phyloP scores from a whole-genome alignment of 2,329 filamentous ascomycete genomes.

The Shiraia sp. region DNA sequence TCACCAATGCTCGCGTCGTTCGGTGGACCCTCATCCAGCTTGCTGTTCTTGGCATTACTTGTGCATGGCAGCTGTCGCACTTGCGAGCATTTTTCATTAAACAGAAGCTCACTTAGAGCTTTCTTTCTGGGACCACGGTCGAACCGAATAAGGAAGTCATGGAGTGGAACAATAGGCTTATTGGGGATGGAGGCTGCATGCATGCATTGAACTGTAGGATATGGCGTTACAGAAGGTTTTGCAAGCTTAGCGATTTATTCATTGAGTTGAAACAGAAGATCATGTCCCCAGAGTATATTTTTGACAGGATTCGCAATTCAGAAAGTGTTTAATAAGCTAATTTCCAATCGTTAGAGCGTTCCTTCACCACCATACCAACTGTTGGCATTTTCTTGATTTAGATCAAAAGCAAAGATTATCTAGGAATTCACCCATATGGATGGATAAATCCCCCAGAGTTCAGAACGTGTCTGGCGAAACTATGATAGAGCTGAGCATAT shows the following conservation, averaged over 20 bases:
- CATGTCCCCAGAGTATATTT: no score
- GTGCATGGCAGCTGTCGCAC: constrained; percentile 96
- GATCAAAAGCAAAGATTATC: no score
- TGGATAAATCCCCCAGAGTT: no score
- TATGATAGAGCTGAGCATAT: no score
- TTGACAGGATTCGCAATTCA: no score
- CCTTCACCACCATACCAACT: no score
- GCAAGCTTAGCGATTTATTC: constrained; percentile 7
- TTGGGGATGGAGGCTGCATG: constrained; percentile 5
- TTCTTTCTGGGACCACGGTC: constrained; percentile 2
- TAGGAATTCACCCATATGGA: no score
- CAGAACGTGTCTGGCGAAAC: no score
- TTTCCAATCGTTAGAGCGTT: no score
- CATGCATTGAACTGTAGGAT: constrained; percentile 22
- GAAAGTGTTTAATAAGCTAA: no score
- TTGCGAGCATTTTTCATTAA: constrained; percentile 99
- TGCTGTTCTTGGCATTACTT: constrained; percentile 80
- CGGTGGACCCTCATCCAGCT: constrained; percentile 94
- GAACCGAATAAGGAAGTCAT: constrained; percentile 5
- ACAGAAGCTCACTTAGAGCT: constrained; percentile 87
- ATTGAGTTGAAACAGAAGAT: no score
- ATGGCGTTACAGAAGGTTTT: constrained; percentile 21
- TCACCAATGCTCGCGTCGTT: constrained; percentile 87
- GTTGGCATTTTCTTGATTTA: no score
- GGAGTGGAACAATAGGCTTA: constrained; percentile 13